Evolutionary conservation across 73 alveolate species (phyloP), one percentile per base, ranked within the genome.

Genomic region (Halteria grandinella): DNA sequence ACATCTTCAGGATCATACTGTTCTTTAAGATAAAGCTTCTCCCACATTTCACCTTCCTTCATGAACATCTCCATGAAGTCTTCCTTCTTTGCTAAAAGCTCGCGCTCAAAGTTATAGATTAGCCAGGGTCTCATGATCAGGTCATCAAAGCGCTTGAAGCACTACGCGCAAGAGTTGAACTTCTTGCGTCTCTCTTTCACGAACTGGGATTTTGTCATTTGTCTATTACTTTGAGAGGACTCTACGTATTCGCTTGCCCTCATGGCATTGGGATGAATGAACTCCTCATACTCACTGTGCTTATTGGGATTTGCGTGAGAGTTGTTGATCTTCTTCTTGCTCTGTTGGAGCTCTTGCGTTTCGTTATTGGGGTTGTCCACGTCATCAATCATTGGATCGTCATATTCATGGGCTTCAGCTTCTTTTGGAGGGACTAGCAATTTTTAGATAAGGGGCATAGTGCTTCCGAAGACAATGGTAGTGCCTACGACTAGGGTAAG

Each of bases 401-500:
- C 78, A 62, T 36, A 62, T 41, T 36, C 78, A 62, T 36, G 78
- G 48, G 36, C 40, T 20, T 39, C 78, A 7, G 51, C 15, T 62
- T 40, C 63, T 62, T 66, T 20, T 39, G 64, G 50, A 4, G 81
- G 53, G 20, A 80, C 49, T 60, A 80, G 40, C 21, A 17, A 25
- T 27, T 50, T 70, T 17, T 53, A 20, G 10, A 82, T 31, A 17
- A 82, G 15, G 6, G 87, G 87, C 79, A 82, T 57, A 0, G 58
- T 4, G 25, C 83, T 43, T 4, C 91, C 91, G 57, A 69, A 82
- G 4, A 82, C 34, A 0, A 82, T 27, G 0, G 91, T 82, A 2
- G 91, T 82, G 4, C 57, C 62, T 12, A 82, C 18, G 32, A 82
- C 91, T 0, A 82, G 32, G 8, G 79, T 0, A 15, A 82, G 81